Conservation (phyloP, 2,329 filamentous ascomycete species). For the Scedosporium aurantiacum region DNA sequence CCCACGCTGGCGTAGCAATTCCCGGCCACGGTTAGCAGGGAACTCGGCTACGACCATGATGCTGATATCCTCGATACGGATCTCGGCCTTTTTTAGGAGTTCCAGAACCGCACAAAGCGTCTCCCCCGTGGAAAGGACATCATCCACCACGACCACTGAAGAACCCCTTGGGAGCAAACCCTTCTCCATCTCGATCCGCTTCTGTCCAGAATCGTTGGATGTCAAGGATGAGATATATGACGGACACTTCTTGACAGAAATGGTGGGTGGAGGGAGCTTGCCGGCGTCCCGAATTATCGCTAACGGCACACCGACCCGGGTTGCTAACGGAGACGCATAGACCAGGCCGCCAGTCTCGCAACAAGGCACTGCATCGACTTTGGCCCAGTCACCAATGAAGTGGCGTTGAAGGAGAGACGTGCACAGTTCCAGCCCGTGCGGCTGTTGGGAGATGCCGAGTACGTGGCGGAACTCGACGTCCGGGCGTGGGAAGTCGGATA, state of each 20-base stretch:
- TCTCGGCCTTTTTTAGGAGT: conserved; percentile 31
- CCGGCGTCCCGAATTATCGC: conserved; percentile 41
- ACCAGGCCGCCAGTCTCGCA: conserved; percentile 49
- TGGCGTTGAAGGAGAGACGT: conserved; percentile 34
- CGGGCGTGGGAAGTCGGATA: conserved; percentile 37
- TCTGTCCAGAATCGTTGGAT: conserved; percentile 15
- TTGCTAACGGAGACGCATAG: conserved; percentile 40
- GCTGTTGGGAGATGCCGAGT: conserved; percentile 41
- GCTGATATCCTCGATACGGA: conserved; percentile 27
- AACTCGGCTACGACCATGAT: conserved; percentile 49
- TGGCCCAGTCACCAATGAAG: conserved; percentile 34
- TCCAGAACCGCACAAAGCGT: conserved; percentile 42
- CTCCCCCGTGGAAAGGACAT: conserved; percentile 44
- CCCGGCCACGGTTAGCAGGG: conserved; percentile 39
- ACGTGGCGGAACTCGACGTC: conserved; percentile 48
- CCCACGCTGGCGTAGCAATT: conserved; percentile 30
- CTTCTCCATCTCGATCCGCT: conserved; percentile 37
- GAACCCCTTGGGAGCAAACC: conserved; percentile 26
- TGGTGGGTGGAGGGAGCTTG: conserved; percentile 46
- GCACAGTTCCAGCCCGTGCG: conserved; percentile 38
- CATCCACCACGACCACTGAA: conserved; percentile 46
- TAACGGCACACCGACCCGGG: conserved; percentile 28
- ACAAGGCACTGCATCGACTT: conserved; percentile 32
- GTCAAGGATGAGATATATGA: conserved; percentile 44
- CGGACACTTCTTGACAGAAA: conserved; percentile 32